phyloP scores from a whole-genome alignment of 192 early-diverging fungal species.

The Funneliformis mosseae region DNA sequence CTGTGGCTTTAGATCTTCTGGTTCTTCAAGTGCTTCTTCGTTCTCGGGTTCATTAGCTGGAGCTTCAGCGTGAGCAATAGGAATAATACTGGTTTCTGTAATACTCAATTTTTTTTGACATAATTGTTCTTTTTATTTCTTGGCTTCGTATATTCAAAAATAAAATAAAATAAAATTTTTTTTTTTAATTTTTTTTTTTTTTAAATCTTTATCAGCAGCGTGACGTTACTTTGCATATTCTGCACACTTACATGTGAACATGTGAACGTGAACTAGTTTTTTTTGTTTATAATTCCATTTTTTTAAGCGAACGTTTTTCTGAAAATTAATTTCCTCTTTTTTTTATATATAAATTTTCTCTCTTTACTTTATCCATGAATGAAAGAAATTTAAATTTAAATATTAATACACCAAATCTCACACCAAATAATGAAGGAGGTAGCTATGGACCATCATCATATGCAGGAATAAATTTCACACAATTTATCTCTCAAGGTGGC shows the following conservation, averaged over 20 bases:
- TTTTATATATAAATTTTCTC: neutral
- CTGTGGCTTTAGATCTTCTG: constrained; percentile 61
- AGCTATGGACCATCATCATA: neutral
- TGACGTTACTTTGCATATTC: too few relatives aligned
- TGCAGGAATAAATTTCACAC: neutral
- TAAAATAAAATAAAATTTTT: neutral
- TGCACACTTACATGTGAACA: too few relatives aligned
- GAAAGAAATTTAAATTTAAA: neutral
- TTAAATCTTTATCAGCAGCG: too few relatives aligned
- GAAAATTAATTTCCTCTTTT: too few relatives aligned
- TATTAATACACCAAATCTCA: neutral
- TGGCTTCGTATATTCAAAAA: neutral
- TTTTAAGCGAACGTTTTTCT: too few relatives aligned
- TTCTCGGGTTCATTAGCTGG: constrained; percentile 47
- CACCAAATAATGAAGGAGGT: neutral
- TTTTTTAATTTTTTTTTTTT: too few relatives aligned
- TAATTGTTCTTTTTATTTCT: neutral
- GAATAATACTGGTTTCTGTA: constrained; percentile 41
- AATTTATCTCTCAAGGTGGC: neutral
- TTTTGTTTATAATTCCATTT: too few relatives aligned
- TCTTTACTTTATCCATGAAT: neutral
- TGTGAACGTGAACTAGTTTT: too few relatives aligned
- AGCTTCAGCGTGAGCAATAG: constrained; percentile 67
- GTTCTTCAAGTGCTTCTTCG: constrained; percentile 52
- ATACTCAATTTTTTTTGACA: neutral